Evolutionary conservation across 1,284 basidiomycete species (phyloP).

Genomic region (Ganoderma leucocontextum): DNA sequence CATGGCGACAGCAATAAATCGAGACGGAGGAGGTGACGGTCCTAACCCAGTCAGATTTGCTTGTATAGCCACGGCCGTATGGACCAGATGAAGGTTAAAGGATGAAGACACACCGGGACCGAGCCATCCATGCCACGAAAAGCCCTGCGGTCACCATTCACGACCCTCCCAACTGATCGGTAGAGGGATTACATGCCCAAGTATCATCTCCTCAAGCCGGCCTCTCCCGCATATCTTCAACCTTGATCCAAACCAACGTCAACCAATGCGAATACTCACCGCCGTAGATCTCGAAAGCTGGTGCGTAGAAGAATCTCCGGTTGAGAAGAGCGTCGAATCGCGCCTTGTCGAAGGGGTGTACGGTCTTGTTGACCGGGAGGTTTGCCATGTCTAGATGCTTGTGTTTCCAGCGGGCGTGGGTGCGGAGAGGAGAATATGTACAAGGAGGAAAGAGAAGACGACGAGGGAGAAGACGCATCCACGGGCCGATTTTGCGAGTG

Average conservation of each 20-base stretch:
- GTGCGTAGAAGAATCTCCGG: slow-evolving; percentile 97
- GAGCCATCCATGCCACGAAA: background rate
- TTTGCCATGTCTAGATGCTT: slow-evolving; percentile 35
- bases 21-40: too few species aligned
- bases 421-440: slow-evolving; percentile 25
- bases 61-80: too few species aligned
- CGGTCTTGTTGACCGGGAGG: slow-evolving; percentile 76
- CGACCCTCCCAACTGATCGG: background rate
- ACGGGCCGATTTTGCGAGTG: slow-evolving; percentile 23
- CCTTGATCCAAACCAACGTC: background rate
- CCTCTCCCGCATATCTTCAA: background rate
- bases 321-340: slow-evolving; percentile 90
- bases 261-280: slow-evolving; percentile 20
- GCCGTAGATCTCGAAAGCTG: slow-evolving; percentile 71
- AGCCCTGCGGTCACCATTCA: background rate
- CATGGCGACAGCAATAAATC: too few species aligned
- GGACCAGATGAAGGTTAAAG: background rate
- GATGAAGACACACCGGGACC: background rate
- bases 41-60: too few species aligned
- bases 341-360: slow-evolving; percentile 90
- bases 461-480: slow-evolving; percentile 24
- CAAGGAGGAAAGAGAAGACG: slow-evolving; percentile 28
- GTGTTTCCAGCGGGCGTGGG: slow-evolving; percentile 23
- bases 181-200: background rate
- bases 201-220: background rate